Base-by-base conservation (phyloP, 2,329 filamentous ascomycete genomes). In the Calonectria montana region DNA sequence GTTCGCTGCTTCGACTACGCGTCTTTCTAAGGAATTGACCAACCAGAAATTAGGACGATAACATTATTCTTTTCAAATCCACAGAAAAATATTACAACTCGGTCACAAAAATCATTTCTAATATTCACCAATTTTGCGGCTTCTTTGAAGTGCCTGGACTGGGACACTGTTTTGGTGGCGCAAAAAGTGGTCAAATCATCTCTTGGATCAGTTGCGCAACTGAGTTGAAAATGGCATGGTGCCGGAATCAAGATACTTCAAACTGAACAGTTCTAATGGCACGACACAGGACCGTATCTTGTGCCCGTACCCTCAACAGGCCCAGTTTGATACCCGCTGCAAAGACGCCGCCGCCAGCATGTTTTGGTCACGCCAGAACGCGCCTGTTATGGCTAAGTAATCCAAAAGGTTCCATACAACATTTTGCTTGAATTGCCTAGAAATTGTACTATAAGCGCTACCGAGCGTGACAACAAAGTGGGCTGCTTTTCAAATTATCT, bases 251-350 rank as follows among this genome's bases (percentile, higher is more conserved):
- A 55, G 29, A 23, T 35, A 35, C 31, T 15, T 29, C 16, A 55
- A 31, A 21, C 13, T 55, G 18, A 55, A 55, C 18, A 55, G 50
- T 10, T 21, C 29, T 6, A 29, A 55, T 23, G 50, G 50, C 10
- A 55, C 18, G 3, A 21, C n/a, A 15, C 50, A 55, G 12, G 50
- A 35, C 9, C 50, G 50, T n/a, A 21, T 55, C 4, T 55, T 55
- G 18, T 55, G 50, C 18, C 50, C 50, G 2, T 55, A 55, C 68
- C 78, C 80, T 2, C 74, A 78, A 53, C 76, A 76, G 16, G 72
- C 43, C 4, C 43, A 13, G 12, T 47, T 47, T 23, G 43, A 47
- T 15, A 4, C 3, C 43, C 23, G 8, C n/a, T 47, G 43, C n/a
- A n/a, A 47, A 13, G 12, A 47, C 43, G n/a, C n/a, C 23, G n/a